These are phyloP conservation scores for Pseudogymnoascus sp. DNA, from an alignment of 2,329 filamentous ascomycete genomes.

Conservation along the genomic window DNA sequence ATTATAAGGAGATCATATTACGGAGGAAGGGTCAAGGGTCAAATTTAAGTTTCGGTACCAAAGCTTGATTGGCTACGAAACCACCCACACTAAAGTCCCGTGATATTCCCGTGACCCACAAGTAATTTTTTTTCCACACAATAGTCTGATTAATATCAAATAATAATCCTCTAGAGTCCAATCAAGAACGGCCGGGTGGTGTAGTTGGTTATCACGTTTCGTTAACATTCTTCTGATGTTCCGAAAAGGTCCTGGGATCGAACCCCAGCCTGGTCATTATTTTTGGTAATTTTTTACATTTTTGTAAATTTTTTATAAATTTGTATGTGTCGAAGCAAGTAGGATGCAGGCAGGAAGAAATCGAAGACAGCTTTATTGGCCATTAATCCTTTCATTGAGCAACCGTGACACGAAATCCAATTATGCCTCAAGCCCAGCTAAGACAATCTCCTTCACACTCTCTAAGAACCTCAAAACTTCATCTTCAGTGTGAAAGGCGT, in stretches of 20 bases:
- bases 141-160: neutral
- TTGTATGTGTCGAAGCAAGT: too few species aligned
- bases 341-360: too few species aligned
- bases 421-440: too few species aligned
- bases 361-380: too few species aligned
- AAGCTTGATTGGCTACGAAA: neutral
- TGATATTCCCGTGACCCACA: conserved; percentile 4
- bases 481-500: too few species aligned
- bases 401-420: too few species aligned
- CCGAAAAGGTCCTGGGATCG: conserved; percentile 9
- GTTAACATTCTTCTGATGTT: neutral
- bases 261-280: conserved; percentile 6
- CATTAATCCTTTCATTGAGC: too few species aligned
- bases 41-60: neutral
- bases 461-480: too few species aligned
- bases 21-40: neutral
- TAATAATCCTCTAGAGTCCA: neutral
- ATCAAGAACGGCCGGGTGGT: conserved; percentile 4
- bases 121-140: neutral
- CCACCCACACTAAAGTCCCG: neutral
- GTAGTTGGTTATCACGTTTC: conserved; percentile 9
- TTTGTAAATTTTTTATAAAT: neutral
- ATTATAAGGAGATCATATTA: neutral
- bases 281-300: neutral
- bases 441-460: too few species aligned